Percentiles rank a stretch among this genome's conserved stretches.
These are phyloP conservation scores for Arachnopeziza araneosa DNA, from an alignment of 2,329 filamentous ascomycete genomes.

Conservation along the genomic window DNA sequence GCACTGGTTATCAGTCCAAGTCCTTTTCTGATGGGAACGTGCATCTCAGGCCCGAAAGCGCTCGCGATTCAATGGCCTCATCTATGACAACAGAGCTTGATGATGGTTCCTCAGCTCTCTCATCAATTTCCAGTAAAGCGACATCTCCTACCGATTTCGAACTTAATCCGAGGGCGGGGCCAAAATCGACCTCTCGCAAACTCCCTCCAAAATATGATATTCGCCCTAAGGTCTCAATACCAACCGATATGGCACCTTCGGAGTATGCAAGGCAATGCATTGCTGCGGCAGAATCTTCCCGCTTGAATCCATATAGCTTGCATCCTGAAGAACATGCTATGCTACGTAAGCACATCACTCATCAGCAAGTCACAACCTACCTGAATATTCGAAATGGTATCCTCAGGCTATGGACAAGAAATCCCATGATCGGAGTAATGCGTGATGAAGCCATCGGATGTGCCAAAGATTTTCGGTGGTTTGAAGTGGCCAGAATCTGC, in stretches of 20 bases:
- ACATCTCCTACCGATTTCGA: slow-evolving; percentile 52
- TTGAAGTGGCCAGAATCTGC: slow-evolving; percentile 79
- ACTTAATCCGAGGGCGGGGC: slow-evolving; percentile 30
- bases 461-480: slow-evolving; percentile 81
- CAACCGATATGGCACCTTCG: slow-evolving; percentile 61
- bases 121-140: slow-evolving; percentile 55
- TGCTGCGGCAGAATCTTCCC: slow-evolving; percentile 79
- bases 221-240: slow-evolving; percentile 77
- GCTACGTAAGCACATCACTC: slow-evolving; percentile 75
- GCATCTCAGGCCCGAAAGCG: slow-evolving; percentile 30
- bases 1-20: slow-evolving; percentile 20
- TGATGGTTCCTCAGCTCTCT: slow-evolving; percentile 42
- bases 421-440: slow-evolving; percentile 76
- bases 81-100: slow-evolving; percentile 50
- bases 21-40: slow-evolving; percentile 20
- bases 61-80: slow-evolving; percentile 43
- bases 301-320: slow-evolving; percentile 82
- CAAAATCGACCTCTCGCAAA: slow-evolving; percentile 21
- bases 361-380: slow-evolving; percentile 88
- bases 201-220: slow-evolving; percentile 46
- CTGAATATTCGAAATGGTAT: slow-evolving; percentile 95
- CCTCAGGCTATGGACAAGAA: slow-evolving; percentile 80
- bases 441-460: slow-evolving; percentile 85
- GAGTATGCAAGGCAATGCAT: slow-evolving; percentile 92
- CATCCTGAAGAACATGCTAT: slow-evolving; percentile 80